Percentiles rank a stretch among this genome's conserved stretches.
Evolutionary conservation across 441 rosid genomes (phyloP).

Genomic region (Rhodomyrtus psidioides): DNA sequence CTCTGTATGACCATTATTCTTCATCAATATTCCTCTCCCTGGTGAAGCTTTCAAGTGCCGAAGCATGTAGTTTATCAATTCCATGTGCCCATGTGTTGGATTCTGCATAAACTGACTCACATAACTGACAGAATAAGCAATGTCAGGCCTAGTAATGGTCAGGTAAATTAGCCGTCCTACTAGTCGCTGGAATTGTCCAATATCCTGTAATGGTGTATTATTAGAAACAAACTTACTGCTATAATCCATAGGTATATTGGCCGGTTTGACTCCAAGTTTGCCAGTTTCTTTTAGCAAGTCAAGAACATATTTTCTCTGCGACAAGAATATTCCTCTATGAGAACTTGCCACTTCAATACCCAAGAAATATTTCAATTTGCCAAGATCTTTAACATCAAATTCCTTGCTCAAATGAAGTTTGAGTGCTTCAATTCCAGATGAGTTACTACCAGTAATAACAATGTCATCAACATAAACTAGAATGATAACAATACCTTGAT

Average conservation of each 20-base stretch:
- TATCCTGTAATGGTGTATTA: no score
- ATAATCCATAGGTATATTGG: no score
- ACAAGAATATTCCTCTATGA: not conserved
- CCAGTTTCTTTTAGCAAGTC: no score
- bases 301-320: not conserved
- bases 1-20: not conserved
- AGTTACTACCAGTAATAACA: not conserved
- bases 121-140: no score
- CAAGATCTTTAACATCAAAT: not conserved
- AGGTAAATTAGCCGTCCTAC: no score
- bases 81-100: not conserved
- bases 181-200: no score
- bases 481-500: not conserved
- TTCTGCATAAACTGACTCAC: no score
- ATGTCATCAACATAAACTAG: not conserved
- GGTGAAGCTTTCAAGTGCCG: not conserved
- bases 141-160: no score
- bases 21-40: not conserved
- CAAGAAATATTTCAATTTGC: not conserved
- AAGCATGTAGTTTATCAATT: not conserved
- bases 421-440: not conserved
- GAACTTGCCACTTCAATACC: not conserved
- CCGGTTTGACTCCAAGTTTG: no score
- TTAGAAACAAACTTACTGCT: no score
- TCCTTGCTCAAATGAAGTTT: not conserved